Evolutionary conservation across 306 rosid species (phyloP), one percentile per base, ranked within the genome.

Genomic region (Lotus japonicus): DNA sequence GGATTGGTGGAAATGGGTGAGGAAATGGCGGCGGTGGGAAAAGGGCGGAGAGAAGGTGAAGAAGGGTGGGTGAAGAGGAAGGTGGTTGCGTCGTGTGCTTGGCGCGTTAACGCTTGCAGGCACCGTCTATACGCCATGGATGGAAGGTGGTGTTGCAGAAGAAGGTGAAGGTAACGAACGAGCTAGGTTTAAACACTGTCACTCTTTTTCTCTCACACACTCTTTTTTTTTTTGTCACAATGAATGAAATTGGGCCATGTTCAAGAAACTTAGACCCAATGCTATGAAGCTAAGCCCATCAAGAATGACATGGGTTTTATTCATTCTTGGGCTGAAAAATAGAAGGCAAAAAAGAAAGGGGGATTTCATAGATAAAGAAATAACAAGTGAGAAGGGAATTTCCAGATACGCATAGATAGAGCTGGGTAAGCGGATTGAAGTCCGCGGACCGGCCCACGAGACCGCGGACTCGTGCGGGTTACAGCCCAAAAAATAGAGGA

Each of bases 51-150:
- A 3, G 74, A 26, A 75, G 81, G 60, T 46, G 79, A 76, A 4
- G 85, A 66, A 9, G 63, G 62, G 68, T 51, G 75, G 57, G 57
- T 36, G 44, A 71, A 76, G 85, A 85, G 73, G 44, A 82, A 57
- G 31, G 87, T 46, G 0, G 84, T 65, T 38, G 89, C 81, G 58
- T 74, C 81, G 61, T 74, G 85, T 21, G 88, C 75, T 73, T 68
- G 82, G 64, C 90, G 87, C 6, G 80, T 77, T 53, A 88, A 68
- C 38, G 83, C 59, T 50, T 79, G 85, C 70, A 90, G 77, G 65
- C 80, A 80, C 84, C 96, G 88, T 69, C 87, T 81, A 77, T 68
- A 77, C 39, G 90, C 95, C 97, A 92, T 91, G 64, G 75, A n/a
- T 14, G 53, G 68, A 5, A n/a, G 66, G 28, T 51, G 14, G 4